Evolutionary conservation across 2,329 filamentous ascomycete species (phyloP).

Genomic region (Diaporthe batatas): DNA sequence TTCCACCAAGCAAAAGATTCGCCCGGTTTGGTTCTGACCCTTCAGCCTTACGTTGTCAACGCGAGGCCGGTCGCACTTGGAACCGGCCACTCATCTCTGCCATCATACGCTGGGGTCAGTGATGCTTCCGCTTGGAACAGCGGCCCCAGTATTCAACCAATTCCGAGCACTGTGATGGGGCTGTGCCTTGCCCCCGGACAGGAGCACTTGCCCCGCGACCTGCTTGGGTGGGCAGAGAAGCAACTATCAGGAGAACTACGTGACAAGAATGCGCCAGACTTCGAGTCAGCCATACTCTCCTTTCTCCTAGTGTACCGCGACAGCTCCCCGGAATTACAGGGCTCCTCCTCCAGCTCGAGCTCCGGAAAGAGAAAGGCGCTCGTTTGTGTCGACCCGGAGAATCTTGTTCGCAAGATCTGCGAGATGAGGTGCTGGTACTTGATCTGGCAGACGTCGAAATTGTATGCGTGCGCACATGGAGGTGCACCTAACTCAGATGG

Average conservation of each 20-base stretch:
- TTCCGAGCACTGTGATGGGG: background rate
- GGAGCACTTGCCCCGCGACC: background rate
- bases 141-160: background rate
- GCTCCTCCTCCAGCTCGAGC: background rate
- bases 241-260: slow-evolving; percentile 22
- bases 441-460: slow-evolving; percentile 30
- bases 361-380: background rate
- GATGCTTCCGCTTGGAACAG: background rate
- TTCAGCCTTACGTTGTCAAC: slow-evolving; percentile 20
- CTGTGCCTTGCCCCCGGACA: background rate
- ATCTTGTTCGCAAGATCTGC: slow-evolving; percentile 15
- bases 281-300: slow-evolving; percentile 29
- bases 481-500: background rate
- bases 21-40: background rate
- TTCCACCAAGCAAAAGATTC: slow-evolving; percentile 13
- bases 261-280: background rate
- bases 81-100: background rate
- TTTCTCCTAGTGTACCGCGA: slow-evolving; percentile 30
- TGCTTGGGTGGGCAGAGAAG: slow-evolving; percentile 32
- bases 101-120: background rate
- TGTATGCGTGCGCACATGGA: background rate
- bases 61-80: background rate
- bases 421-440: slow-evolving; percentile 37
- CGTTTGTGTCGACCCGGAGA: background rate
- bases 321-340: background rate